Evolutionary conservation across 306 rosid genomes (phyloP).

Genomic region (Prunus mongolica): DNA sequence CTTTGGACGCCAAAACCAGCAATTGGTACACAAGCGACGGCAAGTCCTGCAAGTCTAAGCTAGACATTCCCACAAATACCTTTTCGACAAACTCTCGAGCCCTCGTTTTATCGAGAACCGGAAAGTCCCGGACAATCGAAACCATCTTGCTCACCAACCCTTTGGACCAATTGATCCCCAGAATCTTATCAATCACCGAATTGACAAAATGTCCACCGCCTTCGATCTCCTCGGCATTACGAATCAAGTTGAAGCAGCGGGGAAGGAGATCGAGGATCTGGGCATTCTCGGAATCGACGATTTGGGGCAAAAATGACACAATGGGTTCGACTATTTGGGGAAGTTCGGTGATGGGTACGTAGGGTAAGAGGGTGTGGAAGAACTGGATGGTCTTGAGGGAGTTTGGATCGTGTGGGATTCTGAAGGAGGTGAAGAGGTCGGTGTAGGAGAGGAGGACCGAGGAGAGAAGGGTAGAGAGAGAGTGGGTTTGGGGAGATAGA

Average conservation of each 20-base stretch:
- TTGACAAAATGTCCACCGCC: neutral
- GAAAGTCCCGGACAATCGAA: slow-evolving; percentile 29
- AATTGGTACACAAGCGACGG: slow-evolving; percentile 42
- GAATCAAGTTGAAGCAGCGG: slow-evolving; percentile 17
- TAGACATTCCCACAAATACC: slow-evolving; percentile 23
- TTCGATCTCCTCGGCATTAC: slow-evolving; percentile 7
- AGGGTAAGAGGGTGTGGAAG: slow-evolving; percentile 23
- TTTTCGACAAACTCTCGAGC: slow-evolving; percentile 32
- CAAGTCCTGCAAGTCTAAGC: slow-evolving; percentile 41
- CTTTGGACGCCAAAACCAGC: slow-evolving; percentile 33
- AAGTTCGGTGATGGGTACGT: slow-evolving; percentile 5
- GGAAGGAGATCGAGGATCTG: slow-evolving; percentile 43
- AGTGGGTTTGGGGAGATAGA: slow-evolving; percentile 27
- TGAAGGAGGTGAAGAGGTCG: slow-evolving; percentile 20
- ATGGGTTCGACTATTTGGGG: slow-evolving; percentile 20
- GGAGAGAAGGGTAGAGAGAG: slow-evolving; percentile 31
- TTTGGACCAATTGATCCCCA: slow-evolving; percentile 29
- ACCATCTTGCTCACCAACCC: slow-evolving; percentile 37
- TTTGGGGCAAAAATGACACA: slow-evolving; percentile 18
- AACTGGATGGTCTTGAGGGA: slow-evolving; percentile 34
- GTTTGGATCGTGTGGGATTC: slow-evolving; percentile 32
- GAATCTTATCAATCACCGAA: slow-evolving; percentile 21
- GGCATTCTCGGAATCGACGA: slow-evolving; percentile 21
- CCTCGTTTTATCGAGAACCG: slow-evolving; percentile 21
- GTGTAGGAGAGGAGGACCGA: slow-evolving; percentile 35